phyloP scores from a whole-genome alignment of 2,329 filamentous ascomycete genomes.

The Clonostachys rosea region DNA sequence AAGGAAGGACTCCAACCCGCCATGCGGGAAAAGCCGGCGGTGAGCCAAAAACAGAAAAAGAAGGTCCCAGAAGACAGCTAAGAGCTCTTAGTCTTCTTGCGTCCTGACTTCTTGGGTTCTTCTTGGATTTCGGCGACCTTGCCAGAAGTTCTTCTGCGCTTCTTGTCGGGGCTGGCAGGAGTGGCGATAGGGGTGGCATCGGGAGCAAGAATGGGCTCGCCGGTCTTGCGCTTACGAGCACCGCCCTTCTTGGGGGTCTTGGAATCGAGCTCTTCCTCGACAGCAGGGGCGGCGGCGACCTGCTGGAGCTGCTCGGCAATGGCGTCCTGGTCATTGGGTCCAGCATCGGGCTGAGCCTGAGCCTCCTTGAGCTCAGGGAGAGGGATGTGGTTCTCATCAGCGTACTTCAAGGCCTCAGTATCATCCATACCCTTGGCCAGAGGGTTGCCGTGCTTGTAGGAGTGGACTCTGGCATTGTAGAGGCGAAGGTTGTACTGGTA shows the following conservation, averaged over 20 bases:
- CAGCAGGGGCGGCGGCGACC: constrained; percentile 24
- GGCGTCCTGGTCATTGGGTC: constrained; percentile 45
- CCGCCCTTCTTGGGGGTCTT: constrained; percentile 48
- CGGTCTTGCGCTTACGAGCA: constrained; percentile 5
- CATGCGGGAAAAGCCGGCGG: too few species aligned
- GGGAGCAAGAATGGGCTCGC: constrained; percentile 30
- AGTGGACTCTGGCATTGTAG: constrained; percentile 61
- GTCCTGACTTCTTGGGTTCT: constrained; percentile 55
- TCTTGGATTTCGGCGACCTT: constrained; percentile 51
- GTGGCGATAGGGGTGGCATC: constrained; percentile 25
- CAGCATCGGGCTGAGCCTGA: constrained; percentile 21
- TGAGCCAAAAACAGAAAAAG: too few species aligned
- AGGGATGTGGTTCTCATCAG: constrained; percentile 51
- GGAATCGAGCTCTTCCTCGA: constrained; percentile 37
- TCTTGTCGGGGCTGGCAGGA: constrained; percentile 52
- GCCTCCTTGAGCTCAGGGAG: constrained; percentile 43
- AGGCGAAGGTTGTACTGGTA: constrained; percentile 64
- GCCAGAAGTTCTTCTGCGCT: constrained; percentile 52
- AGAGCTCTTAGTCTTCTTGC: constrained; percentile 49
- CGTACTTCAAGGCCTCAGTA: constrained; percentile 54
- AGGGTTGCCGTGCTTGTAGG: constrained; percentile 57
- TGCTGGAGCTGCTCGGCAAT: constrained; percentile 56
- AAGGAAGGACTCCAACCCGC: neutral
- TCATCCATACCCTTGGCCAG: constrained; percentile 57
- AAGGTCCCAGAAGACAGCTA: neutral